phyloP scores from a whole-genome alignment of 2,329 filamentous ascomycete genomes.

The Phialocephala sp. region DNA sequence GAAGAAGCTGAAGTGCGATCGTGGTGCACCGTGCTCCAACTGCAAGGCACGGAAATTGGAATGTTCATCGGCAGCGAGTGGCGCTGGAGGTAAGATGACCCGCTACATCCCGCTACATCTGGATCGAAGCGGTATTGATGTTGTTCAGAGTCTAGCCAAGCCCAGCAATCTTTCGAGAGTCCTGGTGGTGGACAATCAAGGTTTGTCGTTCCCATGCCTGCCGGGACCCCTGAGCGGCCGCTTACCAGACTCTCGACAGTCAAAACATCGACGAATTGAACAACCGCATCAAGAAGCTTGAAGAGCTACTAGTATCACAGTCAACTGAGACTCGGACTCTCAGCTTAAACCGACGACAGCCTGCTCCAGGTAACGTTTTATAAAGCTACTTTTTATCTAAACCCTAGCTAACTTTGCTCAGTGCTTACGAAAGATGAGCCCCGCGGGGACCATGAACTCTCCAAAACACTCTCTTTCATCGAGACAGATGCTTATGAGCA shows the following conservation, averaged over 20 bases:
- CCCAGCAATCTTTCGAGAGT: neutral
- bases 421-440: conserved; percentile 4
- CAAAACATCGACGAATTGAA: conserved; percentile 30
- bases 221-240: conserved; percentile 4
- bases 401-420: neutral
- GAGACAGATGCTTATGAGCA: conserved; percentile 34
- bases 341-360: neutral
- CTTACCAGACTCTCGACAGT: conserved; percentile 12
- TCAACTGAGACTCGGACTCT: conserved; percentile 1
- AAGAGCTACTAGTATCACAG: conserved; percentile 21
- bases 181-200: neutral
- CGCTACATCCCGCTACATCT: neutral
- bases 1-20: conserved; percentile 39
- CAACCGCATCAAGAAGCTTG: conserved; percentile 27
- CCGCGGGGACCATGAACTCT: conserved; percentile 21
- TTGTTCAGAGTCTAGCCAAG: conserved; percentile 3
- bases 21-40: conserved; percentile 37
- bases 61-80: conserved; percentile 17
- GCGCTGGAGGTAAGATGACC: conserved; percentile 1
- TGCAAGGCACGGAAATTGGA: conserved; percentile 30
- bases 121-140: conserved; percentile 9
- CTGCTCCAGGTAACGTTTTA: neutral
- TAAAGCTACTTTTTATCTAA: neutral
- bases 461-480: conserved; percentile 26
- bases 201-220: neutral